Evolutionary conservation across 2,329 filamentous ascomycete genomes (phyloP), one percentile per base, ranked within the genome.

Genomic region (Pseudocercospora macadamiae): DNA sequence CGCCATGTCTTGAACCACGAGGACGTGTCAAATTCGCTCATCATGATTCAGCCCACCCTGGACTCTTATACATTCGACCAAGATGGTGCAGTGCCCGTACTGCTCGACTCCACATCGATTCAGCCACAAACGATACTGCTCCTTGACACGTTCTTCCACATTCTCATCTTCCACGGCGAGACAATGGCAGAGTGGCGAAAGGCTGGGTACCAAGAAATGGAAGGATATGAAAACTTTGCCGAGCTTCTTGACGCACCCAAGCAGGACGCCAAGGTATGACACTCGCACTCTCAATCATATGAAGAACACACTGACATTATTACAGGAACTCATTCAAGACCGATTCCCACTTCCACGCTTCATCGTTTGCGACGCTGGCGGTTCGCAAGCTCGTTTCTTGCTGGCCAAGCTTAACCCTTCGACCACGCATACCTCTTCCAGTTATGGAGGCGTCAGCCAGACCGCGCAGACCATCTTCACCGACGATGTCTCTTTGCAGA

Each of bases 121-220:
- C 93, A 97, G 73, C 89, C 92, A 8, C 90, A 93, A 19, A 96
- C 96, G 60, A 90, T 97, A 61, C 84, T 99, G 51, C 86, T 99
- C 9, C 87, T 99, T 55, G 95, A 99, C 71, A 97, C 95, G 0
- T 99, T 99, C 82, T 99, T 99, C 85, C 95, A 99, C 75, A 99
- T 99, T 62, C 86, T 99, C 55, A 99, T 99, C 69, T 99, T 97
- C 85, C 93, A 99, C 70, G 95, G 95, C 63, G 93, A 99, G 81
- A 97, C 93, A 0, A 90, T 97, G 76, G 95, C 95, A 0, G 92
- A 97, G 74, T 99, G 95, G 95, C 88, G 93, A 66, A 97, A 99
- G 76, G 93, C 93, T 16, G 95, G 95, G 1, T 99, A 99, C 73
- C 95, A 99, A 68, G 92, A 97, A 2, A 93, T 97, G 75, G 93